Evolutionary conservation across 192 early-diverging fungal genomes (phyloP).

Genomic region (Jimgerdemannia lactiflua): DNA sequence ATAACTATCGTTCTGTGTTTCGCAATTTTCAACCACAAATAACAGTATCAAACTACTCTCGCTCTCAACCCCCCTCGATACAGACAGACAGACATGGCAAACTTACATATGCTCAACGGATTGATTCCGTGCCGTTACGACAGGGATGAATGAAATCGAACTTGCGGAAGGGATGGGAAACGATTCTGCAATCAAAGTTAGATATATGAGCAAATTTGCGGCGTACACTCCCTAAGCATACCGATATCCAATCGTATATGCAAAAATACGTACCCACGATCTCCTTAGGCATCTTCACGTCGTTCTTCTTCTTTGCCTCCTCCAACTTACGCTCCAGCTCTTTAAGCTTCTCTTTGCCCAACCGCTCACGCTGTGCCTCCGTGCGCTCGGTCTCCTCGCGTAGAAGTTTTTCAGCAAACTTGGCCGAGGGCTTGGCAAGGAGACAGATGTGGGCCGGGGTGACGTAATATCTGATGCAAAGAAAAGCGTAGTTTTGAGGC

Average conservation of each 20-base stretch:
- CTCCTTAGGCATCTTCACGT: constrained; percentile 47
- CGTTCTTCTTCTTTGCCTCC: constrained; percentile 46
- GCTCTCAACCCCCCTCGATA: too few species aligned
- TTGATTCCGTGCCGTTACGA: constrained; percentile 41
- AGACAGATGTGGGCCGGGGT: constrained; percentile 41
- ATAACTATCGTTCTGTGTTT: too few species aligned
- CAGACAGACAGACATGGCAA: background rate
- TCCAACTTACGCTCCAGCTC: constrained; percentile 44
- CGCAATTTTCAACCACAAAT: too few species aligned
- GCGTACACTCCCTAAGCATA: too few species aligned
- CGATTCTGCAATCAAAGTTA: constrained; percentile 20
- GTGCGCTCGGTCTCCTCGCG: constrained; percentile 50
- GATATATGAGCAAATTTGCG: too few species aligned
- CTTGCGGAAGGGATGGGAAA: constrained; percentile 51
- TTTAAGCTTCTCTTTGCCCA: constrained; percentile 43
- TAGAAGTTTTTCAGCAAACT: constrained; percentile 42
- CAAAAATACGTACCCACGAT: constrained; percentile 32
- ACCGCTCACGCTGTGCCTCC: constrained; percentile 39
- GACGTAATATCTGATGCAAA: constrained; percentile 37
- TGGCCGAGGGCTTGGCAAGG: constrained; percentile 52
- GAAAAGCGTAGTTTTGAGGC: background rate
- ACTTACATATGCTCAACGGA: constrained; percentile 38
- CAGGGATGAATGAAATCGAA: constrained; percentile 49
- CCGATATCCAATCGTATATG: background rate
- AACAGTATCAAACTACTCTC: too few species aligned